A percentile compares a stretch with the other conserved stretches of the same genome.
These are phyloP conservation scores for Spirogloea muscicola DNA, from an alignment of 139 green algal genomes.

Conservation along the genomic window DNA sequence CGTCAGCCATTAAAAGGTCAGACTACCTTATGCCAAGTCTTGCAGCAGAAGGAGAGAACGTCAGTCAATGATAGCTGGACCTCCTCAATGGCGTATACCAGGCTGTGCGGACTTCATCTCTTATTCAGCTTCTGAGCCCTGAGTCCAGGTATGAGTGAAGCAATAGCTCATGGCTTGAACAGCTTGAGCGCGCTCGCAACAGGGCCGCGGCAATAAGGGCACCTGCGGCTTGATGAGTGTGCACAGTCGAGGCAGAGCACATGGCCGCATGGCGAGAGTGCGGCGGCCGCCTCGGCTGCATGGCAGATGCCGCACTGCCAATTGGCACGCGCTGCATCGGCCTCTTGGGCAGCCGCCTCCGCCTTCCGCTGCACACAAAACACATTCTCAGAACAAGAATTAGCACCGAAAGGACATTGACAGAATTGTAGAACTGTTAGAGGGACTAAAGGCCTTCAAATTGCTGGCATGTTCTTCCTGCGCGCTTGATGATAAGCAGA, in stretches of 20 bases:
- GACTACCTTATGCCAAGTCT: too few relatives aligned
- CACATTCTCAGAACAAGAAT: neutral
- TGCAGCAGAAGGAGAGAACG: too few relatives aligned
- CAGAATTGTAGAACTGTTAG: too few relatives aligned
- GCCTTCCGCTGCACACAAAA: neutral
- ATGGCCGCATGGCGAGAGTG: conserved; percentile 62
- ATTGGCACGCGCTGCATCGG: conserved; percentile 23
- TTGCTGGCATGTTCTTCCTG: neutral
- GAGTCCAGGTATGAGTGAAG: too few relatives aligned
- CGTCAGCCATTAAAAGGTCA: too few relatives aligned
- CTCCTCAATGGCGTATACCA: too few relatives aligned
- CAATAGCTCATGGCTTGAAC: conserved; percentile 51
- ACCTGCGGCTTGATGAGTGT: conserved; percentile 32
- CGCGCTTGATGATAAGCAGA: too few relatives aligned
- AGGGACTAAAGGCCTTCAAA: neutral
- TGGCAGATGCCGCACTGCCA: conserved; percentile 68
- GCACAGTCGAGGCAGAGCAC: conserved; percentile 54
- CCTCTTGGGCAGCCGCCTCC: conserved; percentile 12
- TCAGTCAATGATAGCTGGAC: too few relatives aligned
- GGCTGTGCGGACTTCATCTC: too few relatives aligned
- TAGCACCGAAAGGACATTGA: neutral
- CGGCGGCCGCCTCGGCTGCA: conserved; percentile 48
- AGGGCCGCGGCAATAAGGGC: conserved; percentile 55
- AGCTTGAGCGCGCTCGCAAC: conserved; percentile 36
- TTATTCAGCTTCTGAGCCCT: too few relatives aligned